Percentiles rank a stretch among this genome's conserved stretches.
Evolutionary conservation across 495 filamentous ascomycete genomes (phyloP).

Genomic region (Cercophora sp.): DNA sequence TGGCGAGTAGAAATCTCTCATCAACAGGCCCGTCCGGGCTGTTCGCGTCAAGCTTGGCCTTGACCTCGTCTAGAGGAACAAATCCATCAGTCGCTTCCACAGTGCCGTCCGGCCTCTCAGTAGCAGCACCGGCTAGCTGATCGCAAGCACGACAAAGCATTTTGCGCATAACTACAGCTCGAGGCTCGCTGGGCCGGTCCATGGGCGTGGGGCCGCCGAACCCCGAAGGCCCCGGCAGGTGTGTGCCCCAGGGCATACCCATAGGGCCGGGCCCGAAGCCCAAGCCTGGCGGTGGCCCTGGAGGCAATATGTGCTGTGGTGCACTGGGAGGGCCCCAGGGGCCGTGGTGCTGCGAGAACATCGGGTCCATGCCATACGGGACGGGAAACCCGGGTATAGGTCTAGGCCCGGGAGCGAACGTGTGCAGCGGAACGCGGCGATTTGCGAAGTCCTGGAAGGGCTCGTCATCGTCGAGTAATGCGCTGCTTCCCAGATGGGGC

Average conservation of each 20-base stretch:
- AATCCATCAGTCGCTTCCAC: slow-evolving; percentile 48
- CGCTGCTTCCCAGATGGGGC: slow-evolving; percentile 88
- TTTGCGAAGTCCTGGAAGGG: slow-evolving; percentile 12
- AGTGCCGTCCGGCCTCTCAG: slow-evolving; percentile 24
- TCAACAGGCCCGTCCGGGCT: slow-evolving; percentile 58
- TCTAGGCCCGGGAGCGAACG: not conserved
- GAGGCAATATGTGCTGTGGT: slow-evolving; percentile 23
- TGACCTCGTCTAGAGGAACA: slow-evolving; percentile 62
- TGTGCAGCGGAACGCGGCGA: not conserved
- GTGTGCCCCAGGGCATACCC: slow-evolving; percentile 22
- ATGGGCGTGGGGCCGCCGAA: slow-evolving; percentile 30
- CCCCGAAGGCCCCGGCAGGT: slow-evolving; percentile 12
- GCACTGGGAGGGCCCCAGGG: not conserved
- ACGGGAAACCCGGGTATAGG: not conserved
- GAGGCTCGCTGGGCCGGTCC: slow-evolving; percentile 30
- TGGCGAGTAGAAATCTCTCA: slow-evolving; percentile 74
- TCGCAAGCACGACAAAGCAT: slow-evolving; percentile 49
- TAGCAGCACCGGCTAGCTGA: slow-evolving; percentile 36
- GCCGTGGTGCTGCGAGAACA: not conserved
- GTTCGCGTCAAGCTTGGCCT: slow-evolving; percentile 60
- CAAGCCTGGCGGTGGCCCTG: slow-evolving; percentile 16
- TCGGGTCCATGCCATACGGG: not conserved
- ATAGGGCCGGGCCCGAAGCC: no score
- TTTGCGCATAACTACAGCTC: slow-evolving; percentile 43
- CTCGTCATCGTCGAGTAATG: slow-evolving; percentile 65